Evolutionary conservation across 495 filamentous ascomycete genomes (phyloP).

Genomic region (Pseudoneurospora amorphoporcata): DNA sequence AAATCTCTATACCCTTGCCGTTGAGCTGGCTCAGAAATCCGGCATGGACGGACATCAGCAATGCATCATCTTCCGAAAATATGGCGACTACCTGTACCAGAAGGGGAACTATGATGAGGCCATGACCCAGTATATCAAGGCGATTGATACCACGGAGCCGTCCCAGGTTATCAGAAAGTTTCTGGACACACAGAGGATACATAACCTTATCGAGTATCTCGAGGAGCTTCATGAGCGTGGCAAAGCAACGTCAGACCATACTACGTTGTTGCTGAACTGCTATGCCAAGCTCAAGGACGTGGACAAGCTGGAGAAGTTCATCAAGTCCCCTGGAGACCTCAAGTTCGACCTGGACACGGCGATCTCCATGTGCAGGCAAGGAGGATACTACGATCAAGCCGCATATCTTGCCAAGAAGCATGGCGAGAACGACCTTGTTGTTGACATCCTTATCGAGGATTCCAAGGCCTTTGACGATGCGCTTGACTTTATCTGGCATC

Average conservation of each 20-base stretch:
- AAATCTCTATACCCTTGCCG: slow-evolving; percentile 84
- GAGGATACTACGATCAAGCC: slow-evolving; percentile 94
- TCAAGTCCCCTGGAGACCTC: slow-evolving; percentile 86
- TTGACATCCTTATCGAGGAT: slow-evolving; percentile 92
- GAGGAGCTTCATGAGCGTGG: slow-evolving; percentile 94
- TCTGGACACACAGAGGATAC: slow-evolving; percentile 89
- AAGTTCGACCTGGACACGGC: slow-evolving; percentile 97
- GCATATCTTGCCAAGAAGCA: slow-evolving; percentile 93
- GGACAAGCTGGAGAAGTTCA: slow-evolving; percentile 88
- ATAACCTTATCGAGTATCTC: slow-evolving; percentile 94
- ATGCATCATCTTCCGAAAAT: slow-evolving; percentile 85
- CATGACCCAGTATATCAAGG: slow-evolving; percentile 95
- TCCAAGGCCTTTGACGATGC: slow-evolving; percentile 81
- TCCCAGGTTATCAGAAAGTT: slow-evolving; percentile 95
- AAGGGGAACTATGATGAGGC: slow-evolving; percentile 91
- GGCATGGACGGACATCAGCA: slow-evolving; percentile 69
- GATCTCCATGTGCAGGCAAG: slow-evolving; percentile 95
- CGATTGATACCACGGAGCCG: slow-evolving; percentile 89
- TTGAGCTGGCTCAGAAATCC: slow-evolving; percentile 84
- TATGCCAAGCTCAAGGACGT: slow-evolving; percentile 97
- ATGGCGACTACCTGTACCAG: slow-evolving; percentile 92
- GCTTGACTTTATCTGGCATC: slow-evolving; percentile 77
- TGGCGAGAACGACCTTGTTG: slow-evolving; percentile 83
- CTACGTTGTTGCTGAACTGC: slow-evolving; percentile 87
- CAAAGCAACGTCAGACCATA: slow-evolving; percentile 91